Conservation (phyloP, 495 filamentous ascomycete genomes). For the Neurospora sp. region DNA sequence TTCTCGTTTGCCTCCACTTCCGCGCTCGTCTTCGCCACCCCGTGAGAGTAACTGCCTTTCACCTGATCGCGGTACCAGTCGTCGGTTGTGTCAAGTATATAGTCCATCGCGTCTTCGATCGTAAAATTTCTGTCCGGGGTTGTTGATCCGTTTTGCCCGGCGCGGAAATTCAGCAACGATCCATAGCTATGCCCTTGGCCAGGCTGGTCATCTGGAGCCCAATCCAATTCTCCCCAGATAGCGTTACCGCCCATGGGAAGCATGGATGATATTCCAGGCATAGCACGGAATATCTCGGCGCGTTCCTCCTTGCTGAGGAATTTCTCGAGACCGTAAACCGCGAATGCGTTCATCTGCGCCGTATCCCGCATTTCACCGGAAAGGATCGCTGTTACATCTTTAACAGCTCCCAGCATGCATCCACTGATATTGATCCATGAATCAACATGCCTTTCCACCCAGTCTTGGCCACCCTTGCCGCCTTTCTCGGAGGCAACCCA, state of each 20-base stretch:
- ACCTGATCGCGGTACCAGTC: slow-evolving; percentile 75
- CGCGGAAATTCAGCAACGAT: slow-evolving; percentile 77
- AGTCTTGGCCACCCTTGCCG: slow-evolving; percentile 71
- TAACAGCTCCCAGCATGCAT: slow-evolving; percentile 92
- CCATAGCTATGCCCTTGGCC: slow-evolving; percentile 65
- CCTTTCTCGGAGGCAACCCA: slow-evolving; percentile 80
- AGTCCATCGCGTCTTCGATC: slow-evolving; percentile 61
- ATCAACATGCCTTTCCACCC: slow-evolving; percentile 86
- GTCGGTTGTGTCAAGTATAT: slow-evolving; percentile 67
- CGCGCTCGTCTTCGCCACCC: slow-evolving; percentile 67
- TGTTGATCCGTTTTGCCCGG: slow-evolving; percentile 39
- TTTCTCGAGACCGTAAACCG: slow-evolving; percentile 93
- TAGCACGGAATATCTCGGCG: slow-evolving; percentile 87
- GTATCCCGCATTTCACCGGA: slow-evolving; percentile 98
- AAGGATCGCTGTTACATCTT: slow-evolving; percentile 81
- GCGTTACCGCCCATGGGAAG: slow-evolving; percentile 90
- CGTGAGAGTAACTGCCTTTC: slow-evolving; percentile 68
- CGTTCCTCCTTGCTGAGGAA: slow-evolving; percentile 85
- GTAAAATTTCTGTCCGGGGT: slow-evolving; percentile 64
- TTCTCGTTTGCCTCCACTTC: slow-evolving; percentile 84
- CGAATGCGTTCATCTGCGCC: slow-evolving; percentile 93
- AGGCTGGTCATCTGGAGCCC: slow-evolving; percentile 80
- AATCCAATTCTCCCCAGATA: slow-evolving; percentile 84
- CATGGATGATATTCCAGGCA: slow-evolving; percentile 96
- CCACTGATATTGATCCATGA: slow-evolving; percentile 97